phyloP scores from a whole-genome alignment of 768 basidiomycete species.

The Gloeopeniophorella convolvens region DNA sequence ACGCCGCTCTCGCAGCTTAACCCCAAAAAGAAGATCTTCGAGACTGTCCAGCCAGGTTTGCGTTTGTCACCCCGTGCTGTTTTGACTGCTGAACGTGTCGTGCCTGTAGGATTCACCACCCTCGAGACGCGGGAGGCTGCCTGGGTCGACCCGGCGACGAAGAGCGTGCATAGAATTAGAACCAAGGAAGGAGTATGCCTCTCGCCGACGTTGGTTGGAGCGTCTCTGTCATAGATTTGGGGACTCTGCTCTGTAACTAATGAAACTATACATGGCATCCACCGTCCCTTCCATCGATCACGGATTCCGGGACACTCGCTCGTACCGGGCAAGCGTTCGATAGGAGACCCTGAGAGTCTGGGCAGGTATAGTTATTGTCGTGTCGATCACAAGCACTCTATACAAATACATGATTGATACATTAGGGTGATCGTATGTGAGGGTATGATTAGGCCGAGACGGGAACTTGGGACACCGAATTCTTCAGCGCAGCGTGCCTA shows the following conservation, averaged over 20 bases:
- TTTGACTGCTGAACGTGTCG: neutral
- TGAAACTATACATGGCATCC: neutral
- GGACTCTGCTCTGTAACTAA: too few species aligned
- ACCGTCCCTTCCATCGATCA: too few species aligned
- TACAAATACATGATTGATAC: conserved; percentile 1
- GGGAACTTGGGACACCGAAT: neutral
- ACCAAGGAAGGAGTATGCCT: conserved; percentile 80
- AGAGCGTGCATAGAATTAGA: conserved; percentile 74
- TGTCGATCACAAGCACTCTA: neutral
- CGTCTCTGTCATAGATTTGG: conserved; percentile 75
- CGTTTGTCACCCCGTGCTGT: conserved; percentile 9
- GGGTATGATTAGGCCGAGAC: neutral
- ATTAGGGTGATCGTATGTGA: neutral
- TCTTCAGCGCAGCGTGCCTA: conserved; percentile 1
- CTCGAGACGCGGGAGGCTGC: conserved; percentile 83
- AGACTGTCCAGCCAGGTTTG: conserved; percentile 87
- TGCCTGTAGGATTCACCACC: conserved; percentile 64
- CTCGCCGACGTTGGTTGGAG: conserved; percentile 78
- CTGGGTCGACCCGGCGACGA: conserved; percentile 83
- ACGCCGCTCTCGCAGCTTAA: conserved; percentile 80
- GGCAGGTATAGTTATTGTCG: too few species aligned
- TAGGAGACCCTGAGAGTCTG: neutral
- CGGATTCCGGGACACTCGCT: too few species aligned
- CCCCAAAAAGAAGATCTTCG: conserved; percentile 99
- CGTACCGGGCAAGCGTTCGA: neutral